Percentiles rank a stretch among this genome's conserved stretches.
Conservation (phyloP, 768 basidiomycete species). For the Neoboletus subvelutipes region DNA sequence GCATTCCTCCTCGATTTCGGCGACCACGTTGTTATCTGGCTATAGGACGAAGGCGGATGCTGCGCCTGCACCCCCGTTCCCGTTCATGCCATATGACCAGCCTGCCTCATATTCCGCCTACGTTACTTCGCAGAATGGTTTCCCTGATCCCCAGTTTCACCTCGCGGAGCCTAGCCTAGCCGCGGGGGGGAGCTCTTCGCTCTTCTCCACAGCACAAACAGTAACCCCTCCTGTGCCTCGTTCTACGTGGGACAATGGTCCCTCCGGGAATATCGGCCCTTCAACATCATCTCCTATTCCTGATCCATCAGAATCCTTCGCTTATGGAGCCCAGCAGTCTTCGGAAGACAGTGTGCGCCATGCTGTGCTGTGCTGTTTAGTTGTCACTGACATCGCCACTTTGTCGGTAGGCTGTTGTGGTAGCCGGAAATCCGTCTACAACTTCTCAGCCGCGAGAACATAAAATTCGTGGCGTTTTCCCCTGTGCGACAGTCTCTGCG, state of each 20-base stretch:
- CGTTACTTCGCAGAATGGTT: not conserved
- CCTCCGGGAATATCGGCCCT: not conserved
- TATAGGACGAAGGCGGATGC: not conserved
- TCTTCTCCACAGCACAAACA: not conserved
- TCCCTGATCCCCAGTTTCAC: not conserved
- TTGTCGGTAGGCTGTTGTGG: not conserved
- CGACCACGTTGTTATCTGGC: too few relatives aligned
- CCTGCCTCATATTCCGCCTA: not conserved
- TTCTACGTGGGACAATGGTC: not conserved
- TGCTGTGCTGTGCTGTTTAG: not conserved
- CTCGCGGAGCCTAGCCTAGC: too few relatives aligned
- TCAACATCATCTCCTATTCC: not conserved
- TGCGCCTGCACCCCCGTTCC: not conserved
- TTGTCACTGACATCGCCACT: not conserved
- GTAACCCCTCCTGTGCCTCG: rapidly evolving
- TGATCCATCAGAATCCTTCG: not conserved
- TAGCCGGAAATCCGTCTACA: not conserved
- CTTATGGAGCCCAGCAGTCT: not conserved
- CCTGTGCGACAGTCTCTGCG: not conserved
- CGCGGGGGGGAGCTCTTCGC: not conserved
- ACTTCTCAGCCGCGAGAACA: not conserved
- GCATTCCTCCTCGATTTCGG: not conserved
- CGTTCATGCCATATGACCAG: not conserved
- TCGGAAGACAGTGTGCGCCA: not conserved
- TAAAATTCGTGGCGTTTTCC: not conserved